Conservation (phyloP, 1,139 yeast genomes). For the Hansenula sp. region DNA sequence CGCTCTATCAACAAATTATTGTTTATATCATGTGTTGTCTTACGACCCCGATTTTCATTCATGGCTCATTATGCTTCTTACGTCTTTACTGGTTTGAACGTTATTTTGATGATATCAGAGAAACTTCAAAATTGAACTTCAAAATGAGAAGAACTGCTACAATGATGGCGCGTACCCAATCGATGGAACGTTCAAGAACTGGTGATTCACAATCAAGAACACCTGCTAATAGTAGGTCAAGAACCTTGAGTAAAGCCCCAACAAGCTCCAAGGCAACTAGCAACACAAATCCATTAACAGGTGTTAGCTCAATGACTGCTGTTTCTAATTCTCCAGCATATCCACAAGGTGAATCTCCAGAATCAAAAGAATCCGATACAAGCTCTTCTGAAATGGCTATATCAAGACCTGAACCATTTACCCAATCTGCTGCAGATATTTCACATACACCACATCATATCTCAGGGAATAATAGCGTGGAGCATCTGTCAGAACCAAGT, state of each 20-base stretch:
- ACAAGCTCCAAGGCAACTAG: background rate
- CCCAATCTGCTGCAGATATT: slow-evolving; percentile 4
- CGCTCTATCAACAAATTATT: slow-evolving; percentile 73
- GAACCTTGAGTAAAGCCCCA: background rate
- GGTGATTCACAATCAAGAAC: slow-evolving; percentile 9
- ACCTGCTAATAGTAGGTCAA: background rate
- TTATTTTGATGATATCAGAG: slow-evolving; percentile 78
- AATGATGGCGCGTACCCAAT: slow-evolving; percentile 47
- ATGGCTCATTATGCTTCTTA: slow-evolving; percentile 73
- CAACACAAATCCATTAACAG: background rate
- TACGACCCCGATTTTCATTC: slow-evolving; percentile 88
- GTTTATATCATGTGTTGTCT: slow-evolving; percentile 57
- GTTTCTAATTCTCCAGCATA: background rate
- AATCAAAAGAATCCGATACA: slow-evolving; percentile 1
- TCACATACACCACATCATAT: background rate
- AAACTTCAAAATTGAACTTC: slow-evolving; percentile 67
- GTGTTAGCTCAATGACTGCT: background rate
- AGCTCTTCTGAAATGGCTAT: slow-evolving; percentile 11
- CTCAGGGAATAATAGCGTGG: slow-evolving; percentile 3
- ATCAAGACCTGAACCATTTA: background rate
- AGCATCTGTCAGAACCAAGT: slow-evolving; percentile 14
- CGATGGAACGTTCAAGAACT: slow-evolving; percentile 18
- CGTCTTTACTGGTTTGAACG: slow-evolving; percentile 88
- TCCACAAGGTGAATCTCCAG: background rate
- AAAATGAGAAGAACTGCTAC: slow-evolving; percentile 81